These are phyloP conservation scores for Gaeumannomyces tritici DNA, from an alignment of 2,329 filamentous ascomycete species.

Conservation along the genomic window DNA sequence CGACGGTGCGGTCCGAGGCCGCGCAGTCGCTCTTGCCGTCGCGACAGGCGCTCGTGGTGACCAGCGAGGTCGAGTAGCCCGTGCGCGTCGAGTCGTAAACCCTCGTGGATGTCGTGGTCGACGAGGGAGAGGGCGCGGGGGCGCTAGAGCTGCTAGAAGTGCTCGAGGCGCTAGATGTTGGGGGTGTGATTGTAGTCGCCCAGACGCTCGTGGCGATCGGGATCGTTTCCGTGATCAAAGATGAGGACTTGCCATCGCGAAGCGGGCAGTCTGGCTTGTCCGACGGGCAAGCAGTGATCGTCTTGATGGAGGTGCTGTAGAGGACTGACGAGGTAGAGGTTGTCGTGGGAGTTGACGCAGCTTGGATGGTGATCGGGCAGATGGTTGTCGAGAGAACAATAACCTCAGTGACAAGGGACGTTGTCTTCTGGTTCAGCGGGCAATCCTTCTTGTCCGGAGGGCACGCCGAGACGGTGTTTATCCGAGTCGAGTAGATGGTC, in stretches of 20 bases:
- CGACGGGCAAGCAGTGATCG: background rate
- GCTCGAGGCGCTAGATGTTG: background rate
- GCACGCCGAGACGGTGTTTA: background rate
- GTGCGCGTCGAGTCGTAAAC: background rate
- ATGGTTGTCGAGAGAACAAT: background rate
- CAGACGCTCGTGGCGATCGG: background rate
- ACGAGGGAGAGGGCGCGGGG: background rate
- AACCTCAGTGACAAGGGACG: background rate
- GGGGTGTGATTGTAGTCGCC: background rate
- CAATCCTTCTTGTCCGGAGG: background rate
- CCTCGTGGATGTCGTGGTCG: background rate
- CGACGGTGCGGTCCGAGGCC: background rate
- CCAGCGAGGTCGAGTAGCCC: background rate
- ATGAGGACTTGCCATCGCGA: background rate
- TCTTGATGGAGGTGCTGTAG: background rate
- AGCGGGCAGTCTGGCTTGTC: background rate
- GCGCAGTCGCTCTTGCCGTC: background rate
- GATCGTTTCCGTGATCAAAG: background rate
- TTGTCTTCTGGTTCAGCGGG: background rate
- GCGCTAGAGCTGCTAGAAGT: too few relatives aligned
- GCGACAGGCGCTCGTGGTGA: background rate
- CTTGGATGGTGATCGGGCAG: background rate
- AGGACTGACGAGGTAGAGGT: background rate
- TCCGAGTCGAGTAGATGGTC: background rate
- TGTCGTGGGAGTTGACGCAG: background rate